phyloP scores from a whole-genome alignment of 2,329 filamentous ascomycete genomes.

The Fusarium gaditjirri region DNA sequence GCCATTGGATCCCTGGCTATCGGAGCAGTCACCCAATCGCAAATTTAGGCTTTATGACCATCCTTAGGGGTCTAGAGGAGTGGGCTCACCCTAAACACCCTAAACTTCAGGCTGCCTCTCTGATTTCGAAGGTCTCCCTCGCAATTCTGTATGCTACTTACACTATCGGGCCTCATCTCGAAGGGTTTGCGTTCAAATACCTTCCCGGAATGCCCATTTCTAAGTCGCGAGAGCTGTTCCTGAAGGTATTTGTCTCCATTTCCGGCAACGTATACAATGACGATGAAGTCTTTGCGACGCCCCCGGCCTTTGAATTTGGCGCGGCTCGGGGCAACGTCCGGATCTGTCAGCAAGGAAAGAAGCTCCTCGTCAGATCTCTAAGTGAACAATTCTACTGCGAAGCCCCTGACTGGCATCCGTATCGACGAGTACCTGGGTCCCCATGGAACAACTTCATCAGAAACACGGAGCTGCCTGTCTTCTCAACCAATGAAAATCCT shows the following conservation, averaged over 20 bases:
- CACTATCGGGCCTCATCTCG: slow-evolving; percentile 30
- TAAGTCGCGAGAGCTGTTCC: background rate
- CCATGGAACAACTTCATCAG: slow-evolving; percentile 42
- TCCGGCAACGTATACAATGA: background rate
- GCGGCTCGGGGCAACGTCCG: slow-evolving; percentile 32
- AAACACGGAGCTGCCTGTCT: slow-evolving; percentile 16
- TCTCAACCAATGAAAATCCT: background rate
- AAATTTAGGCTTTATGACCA: slow-evolving; percentile 43
- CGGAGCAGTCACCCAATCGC: slow-evolving; percentile 7
- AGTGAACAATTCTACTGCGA: slow-evolving; percentile 14
- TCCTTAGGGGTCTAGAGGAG: slow-evolving; percentile 34
- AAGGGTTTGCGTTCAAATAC: slow-evolving; percentile 2
- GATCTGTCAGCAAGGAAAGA: slow-evolving; percentile 26
- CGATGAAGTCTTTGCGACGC: background rate
- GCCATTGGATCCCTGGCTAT: background rate
- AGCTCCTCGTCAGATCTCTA: slow-evolving; percentile 28
- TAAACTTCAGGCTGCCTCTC: slow-evolving; percentile 23
- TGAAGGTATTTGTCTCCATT: slow-evolving; percentile 7
- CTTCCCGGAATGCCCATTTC: background rate
- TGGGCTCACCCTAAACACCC: slow-evolving; percentile 17
- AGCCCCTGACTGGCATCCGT: slow-evolving; percentile 36
- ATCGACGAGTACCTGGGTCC: slow-evolving; percentile 32
- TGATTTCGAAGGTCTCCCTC: slow-evolving; percentile 33
- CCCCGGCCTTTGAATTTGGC: slow-evolving; percentile 34
- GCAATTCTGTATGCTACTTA: slow-evolving; percentile 37